phyloP scores from a whole-genome alignment of 2,329 filamentous ascomycete species.

The Lasiodiplodia gonubiensis region DNA sequence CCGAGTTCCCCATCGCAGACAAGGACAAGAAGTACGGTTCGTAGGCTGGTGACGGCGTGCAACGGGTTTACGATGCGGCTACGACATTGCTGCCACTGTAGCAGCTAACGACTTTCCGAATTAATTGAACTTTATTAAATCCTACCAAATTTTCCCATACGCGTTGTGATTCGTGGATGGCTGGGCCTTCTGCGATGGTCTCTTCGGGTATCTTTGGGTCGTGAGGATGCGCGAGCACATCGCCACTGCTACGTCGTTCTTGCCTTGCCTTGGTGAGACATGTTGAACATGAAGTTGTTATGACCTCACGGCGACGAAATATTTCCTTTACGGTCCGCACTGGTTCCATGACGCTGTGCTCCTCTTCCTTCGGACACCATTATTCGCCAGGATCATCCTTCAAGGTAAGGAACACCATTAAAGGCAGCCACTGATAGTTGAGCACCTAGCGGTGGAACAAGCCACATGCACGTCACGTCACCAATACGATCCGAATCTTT shows the following conservation, averaged over 20 bases:
- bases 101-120: not conserved
- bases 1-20: conserved; percentile 72
- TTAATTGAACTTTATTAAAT: not conserved
- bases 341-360: not conserved
- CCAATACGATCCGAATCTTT: not conserved
- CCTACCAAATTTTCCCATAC: not conserved
- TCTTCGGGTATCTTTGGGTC: too few relatives aligned
- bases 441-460: not conserved
- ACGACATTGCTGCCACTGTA: not conserved
- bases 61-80: not conserved
- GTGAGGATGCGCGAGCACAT: too few relatives aligned
- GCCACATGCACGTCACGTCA: not conserved
- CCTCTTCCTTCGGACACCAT: not conserved
- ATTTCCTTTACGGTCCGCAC: not conserved
- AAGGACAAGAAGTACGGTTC: conserved; percentile 57
- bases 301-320: too few relatives aligned
- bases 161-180: not conserved
- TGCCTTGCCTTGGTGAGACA: too few relatives aligned
- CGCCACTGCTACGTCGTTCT: too few relatives aligned
- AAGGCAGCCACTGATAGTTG: not conserved
- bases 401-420: not conserved
- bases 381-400: not conserved
- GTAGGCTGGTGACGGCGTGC: not conserved
- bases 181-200: too few relatives aligned
- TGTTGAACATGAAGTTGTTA: too few relatives aligned